Percentiles rank a stretch among this genome's conserved stretches.
Evolutionary conservation across 2,329 filamentous ascomycete genomes (phyloP).

Genomic region (Verticillium alfalfae): DNA sequence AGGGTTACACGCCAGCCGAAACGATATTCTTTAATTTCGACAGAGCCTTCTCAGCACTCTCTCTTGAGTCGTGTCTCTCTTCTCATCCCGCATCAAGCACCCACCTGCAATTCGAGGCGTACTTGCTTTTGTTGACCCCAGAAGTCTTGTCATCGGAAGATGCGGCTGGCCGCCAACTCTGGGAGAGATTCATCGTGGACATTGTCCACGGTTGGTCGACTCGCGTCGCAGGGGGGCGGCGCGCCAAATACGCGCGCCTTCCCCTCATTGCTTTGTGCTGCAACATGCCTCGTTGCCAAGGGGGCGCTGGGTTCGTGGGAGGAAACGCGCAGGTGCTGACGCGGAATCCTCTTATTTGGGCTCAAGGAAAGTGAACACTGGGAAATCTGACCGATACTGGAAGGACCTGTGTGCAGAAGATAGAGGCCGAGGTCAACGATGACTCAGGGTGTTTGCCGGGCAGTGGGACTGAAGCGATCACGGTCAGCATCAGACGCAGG

Average conservation of each 20-base stretch:
- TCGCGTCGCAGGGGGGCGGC: not conserved
- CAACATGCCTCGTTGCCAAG: not conserved
- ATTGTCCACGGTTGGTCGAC: not conserved
- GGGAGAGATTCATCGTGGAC: constrained; percentile 16
- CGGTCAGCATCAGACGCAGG: not conserved
- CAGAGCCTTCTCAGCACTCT: constrained; percentile 1
- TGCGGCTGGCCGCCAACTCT: constrained; percentile 11
- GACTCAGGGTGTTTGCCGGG: not conserved
- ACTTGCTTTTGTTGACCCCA: constrained; percentile 16
- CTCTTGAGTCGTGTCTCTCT: not conserved
- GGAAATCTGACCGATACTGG: not conserved
- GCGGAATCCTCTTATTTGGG: not conserved
- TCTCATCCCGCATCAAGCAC: constrained; percentile 15
- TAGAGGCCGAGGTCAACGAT: not conserved
- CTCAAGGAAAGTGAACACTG: not conserved
- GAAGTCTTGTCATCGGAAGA: constrained; percentile 16
- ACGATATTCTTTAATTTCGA: constrained; percentile 20
- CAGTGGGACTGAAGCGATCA: not conserved
- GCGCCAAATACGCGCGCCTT: not conserved
- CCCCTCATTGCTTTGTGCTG: not conserved
- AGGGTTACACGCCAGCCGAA: constrained; percentile 19
- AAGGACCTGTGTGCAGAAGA: not conserved
- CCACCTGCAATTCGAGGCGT: constrained; percentile 7
- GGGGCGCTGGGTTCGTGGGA: not conserved
- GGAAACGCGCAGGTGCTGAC: not conserved